Evolutionary conservation across 192 early-diverging fungal genomes (phyloP), one percentile per base, ranked within the genome.

Genomic region (Martensiomyces pterosporus): DNA sequence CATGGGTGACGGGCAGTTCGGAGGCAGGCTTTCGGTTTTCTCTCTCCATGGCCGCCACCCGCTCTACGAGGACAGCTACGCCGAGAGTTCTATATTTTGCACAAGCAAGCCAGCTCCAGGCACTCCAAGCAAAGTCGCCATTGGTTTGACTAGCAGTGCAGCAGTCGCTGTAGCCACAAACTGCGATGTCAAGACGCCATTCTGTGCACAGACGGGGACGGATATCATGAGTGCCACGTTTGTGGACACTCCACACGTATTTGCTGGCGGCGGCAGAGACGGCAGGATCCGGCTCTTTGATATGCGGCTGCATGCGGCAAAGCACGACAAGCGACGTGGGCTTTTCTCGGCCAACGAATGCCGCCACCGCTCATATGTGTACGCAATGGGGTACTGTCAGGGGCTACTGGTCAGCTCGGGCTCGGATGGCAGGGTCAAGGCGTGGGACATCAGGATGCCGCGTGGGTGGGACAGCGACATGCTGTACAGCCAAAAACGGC

Each of bases 401-500:
- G 48, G 49, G 43, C 39, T 41, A 35, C 21, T 72, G 26, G 57
- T 34, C 25, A 64, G 56, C 29, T 48, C 60, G 1, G 58, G 68
- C 43, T 64, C 63, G 61, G 61, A 72, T 24, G 49, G 61, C 13
- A 35, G 24, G 6, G 57, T 64, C 24, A 33, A 39, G 23, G 43
- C 55, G 27, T 72, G 61, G 61, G 68, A 72, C 39, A 17, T 64
- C 7, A 60, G 68, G 4, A 72, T 64, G 68, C 37, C 43, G 4
- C 21, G 25, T 24, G 29, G 6, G 12, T 32, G 29, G 29, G 29
- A 32, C 29, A 12, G 12, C 6, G 12, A 12, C 29, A 32, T 23
- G 39, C 16, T 0, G 24, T 18, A 41, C 43, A 32, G 26, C 23
- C 44, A 19, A 35, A 46, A 45, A 24, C 26, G 9, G 34, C 41